Conservation (phyloP, 169 alveolate genomes). For the Babesia caballi region DNA sequence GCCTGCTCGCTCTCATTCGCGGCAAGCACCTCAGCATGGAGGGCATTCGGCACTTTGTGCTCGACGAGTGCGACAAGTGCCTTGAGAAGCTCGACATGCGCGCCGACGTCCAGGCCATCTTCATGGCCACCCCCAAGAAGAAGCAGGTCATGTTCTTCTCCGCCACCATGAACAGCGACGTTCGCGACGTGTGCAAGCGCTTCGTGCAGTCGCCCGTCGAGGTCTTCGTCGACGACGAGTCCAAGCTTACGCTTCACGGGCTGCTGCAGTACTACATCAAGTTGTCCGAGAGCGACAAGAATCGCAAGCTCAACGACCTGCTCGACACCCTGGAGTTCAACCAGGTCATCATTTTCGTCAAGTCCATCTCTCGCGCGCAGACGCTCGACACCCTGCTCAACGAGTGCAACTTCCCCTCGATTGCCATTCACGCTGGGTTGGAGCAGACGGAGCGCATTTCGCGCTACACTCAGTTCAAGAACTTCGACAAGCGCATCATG, state of each 20-base stretch:
- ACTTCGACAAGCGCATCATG: conserved; percentile 96
- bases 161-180: conserved; percentile 96
- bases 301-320: conserved; percentile 92
- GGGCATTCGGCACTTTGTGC: conserved; percentile 93
- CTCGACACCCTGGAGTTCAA: conserved; percentile 97
- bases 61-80: conserved; percentile 99
- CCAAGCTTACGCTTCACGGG: conserved; percentile 98
- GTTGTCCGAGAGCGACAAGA: conserved; percentile 96
- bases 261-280: conserved; percentile 97
- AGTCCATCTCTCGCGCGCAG: conserved; percentile 92
- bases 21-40: conserved; percentile 90
- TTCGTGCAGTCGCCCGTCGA: conserved; percentile 98
- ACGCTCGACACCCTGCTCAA: conserved; percentile 92
- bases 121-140: conserved; percentile 94
- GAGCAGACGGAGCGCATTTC: conserved; percentile 87
- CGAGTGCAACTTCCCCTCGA: conserved; percentile 99
- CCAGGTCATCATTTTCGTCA: conserved; percentile 97
- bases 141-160: conserved; percentile 99
- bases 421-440: conserved; percentile 94
- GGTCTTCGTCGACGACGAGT: conserved; percentile 97
- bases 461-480: conserved; percentile 94
- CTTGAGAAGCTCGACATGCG: conserved; percentile 97
- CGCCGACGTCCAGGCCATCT: conserved; percentile 97
- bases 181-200: conserved; percentile 94
- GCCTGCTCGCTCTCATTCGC: conserved; percentile 92